Evolutionary conservation across 441 rosid species (phyloP).

Genomic region (Corymbia calophylla): DNA sequence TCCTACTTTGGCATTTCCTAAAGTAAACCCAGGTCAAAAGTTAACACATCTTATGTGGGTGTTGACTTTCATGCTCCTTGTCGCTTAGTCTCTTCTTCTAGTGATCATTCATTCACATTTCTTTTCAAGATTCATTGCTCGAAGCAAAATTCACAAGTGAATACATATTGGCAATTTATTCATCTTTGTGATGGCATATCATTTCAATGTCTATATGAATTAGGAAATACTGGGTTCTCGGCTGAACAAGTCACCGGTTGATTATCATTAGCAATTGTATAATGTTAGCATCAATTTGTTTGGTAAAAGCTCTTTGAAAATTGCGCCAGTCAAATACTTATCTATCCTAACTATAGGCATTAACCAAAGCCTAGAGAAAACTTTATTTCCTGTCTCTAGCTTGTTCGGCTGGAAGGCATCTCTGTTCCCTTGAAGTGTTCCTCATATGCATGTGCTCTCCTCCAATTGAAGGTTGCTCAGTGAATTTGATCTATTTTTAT

Average conservation of each 20-base stretch:
- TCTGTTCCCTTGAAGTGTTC: background rate
- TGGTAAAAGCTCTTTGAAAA: background rate
- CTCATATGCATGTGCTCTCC: background rate
- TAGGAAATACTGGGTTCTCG: background rate
- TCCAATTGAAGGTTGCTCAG: background rate
- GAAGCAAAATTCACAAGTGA: background rate
- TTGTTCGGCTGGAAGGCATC: background rate
- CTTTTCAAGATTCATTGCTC: background rate
- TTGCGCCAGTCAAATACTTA: background rate
- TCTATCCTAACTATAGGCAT: background rate
- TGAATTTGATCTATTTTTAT: background rate
- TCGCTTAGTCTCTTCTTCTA: background rate
- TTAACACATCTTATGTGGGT: background rate
- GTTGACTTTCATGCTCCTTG: background rate
- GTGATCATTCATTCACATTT: background rate
- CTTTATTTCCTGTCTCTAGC: background rate
- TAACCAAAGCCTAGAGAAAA: background rate
- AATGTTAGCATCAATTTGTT: background rate
- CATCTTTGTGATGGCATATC: background rate
- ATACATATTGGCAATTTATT: background rate
- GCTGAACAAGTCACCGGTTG: background rate
- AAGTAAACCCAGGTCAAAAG: background rate
- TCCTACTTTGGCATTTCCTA: background rate
- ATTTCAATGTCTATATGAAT: background rate
- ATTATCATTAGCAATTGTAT: background rate